Base-by-base conservation (phyloP, 441 rosid species). In the Sinapis alba region DNA sequence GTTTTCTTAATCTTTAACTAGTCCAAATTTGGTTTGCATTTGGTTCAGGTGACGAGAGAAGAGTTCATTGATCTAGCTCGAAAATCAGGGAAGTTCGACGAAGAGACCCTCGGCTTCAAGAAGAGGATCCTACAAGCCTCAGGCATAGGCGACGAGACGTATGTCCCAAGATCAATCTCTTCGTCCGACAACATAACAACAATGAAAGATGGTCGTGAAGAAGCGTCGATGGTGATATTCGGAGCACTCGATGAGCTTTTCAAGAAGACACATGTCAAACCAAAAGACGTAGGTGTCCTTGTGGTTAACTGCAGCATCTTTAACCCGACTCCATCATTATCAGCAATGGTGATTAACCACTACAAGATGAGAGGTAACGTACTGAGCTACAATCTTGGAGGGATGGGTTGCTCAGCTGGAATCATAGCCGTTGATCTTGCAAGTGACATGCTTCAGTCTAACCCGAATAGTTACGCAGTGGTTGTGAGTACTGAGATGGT, bases 361-460 rank as follows among this genome's bases (percentile, higher is more conserved):
- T 94, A 90, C 76, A 94, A 89, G 68, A 94, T 92, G 98, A 84
- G 97, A 73, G 96, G 98, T 5, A 94, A 94, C 80, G 83, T 94
- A 34, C 73, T 94, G 59, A 94, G 97, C 75, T 94, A 85, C 83
- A 94, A 94, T 65, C 91, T 94, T 2, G 98, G 97, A 3, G 97
- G 97, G 0, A 92, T 94, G 98, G 97, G 98, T 0, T 94, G 97
- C 78, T 90, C 97, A 27, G 95, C 96, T 0, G 96, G 98, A 77
- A 79, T 94, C 76, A 92, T 92, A n/a, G 87, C 85, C 0, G 65
- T 88, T 6, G 98, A 94, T 65, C 80, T 94, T 51, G 97, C 97
- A 26, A 83, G 93, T 9, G 98, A 94, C 80, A 94, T 94, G 90
- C 82, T 92, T 68, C 93, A 89, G 75, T 91, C 94, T 7, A 90